Percentiles rank a stretch among this genome's conserved stretches.
Evolutionary conservation across 192 early-diverging fungal genomes (phyloP).

Genomic region (Irineochytrium annulatum): DNA sequence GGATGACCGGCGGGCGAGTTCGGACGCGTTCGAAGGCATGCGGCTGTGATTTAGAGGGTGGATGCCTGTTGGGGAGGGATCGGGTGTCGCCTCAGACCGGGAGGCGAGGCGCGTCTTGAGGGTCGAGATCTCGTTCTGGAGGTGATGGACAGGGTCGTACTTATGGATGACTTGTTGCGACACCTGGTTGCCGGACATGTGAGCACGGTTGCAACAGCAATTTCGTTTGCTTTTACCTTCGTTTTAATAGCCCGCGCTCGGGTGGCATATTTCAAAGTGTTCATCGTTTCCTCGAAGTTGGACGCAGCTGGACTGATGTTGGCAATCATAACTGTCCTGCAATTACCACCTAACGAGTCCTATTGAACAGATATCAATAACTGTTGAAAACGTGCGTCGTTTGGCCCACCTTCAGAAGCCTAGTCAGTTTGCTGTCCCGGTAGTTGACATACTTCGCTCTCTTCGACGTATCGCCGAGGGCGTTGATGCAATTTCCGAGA

Average conservation of each 20-base stretch:
- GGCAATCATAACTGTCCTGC: constrained; percentile 76
- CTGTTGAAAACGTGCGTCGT: neutral
- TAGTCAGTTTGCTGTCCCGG: constrained; percentile 70
- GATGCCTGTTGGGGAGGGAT: no score
- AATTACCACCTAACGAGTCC: constrained; percentile 74
- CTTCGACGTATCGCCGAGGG: constrained; percentile 47
- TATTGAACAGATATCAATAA: constrained; percentile 21
- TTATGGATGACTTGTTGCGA: constrained; percentile 20
- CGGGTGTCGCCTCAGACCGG: no score
- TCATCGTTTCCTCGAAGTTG: constrained; percentile 72
- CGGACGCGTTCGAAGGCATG: no score
- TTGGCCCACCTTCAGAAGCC: constrained; percentile 55
- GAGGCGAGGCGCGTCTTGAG: no score
- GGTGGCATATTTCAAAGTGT: constrained; percentile 75
- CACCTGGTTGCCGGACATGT: neutral
- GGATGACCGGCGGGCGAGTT: no score
- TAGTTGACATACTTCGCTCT: constrained; percentile 66
- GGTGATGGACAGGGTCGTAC: constrained; percentile 22
- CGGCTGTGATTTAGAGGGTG: no score
- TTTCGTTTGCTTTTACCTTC: constrained; percentile 44
- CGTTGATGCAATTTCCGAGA: constrained; percentile 75
- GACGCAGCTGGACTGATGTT: constrained; percentile 62
- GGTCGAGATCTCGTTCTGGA: constrained; percentile 18
- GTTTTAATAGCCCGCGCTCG: constrained; percentile 69
- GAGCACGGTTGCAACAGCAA: neutral